These are phyloP conservation scores for Debaryomycetaceae sp. DNA, from an alignment of 1,139 yeast species.

Conservation along the genomic window DNA sequence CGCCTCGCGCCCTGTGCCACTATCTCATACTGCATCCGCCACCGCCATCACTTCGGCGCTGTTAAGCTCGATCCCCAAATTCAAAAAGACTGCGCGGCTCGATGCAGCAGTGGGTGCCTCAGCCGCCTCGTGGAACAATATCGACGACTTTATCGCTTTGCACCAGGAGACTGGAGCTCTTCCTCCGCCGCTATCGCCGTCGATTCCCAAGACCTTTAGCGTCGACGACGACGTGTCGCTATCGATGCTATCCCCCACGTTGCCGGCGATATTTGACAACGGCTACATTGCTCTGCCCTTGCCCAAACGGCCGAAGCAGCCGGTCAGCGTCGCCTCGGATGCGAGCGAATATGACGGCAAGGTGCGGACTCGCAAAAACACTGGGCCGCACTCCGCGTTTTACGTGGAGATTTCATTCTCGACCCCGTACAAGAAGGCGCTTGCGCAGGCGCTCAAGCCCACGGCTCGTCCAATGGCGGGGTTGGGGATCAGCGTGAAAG, in stretches of 20 bases:
- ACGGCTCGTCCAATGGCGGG: constrained; percentile 6
- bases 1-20: constrained; percentile 3
- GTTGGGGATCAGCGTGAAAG: constrained; percentile 7
- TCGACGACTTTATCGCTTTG: constrained; percentile 36
- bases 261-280: constrained; percentile 26
- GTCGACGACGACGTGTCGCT: constrained; percentile 23
- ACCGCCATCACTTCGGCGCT: constrained; percentile 1
- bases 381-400: constrained; percentile 2
- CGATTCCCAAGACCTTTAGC: constrained; percentile 24
- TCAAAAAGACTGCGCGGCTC: background rate
- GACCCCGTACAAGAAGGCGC: constrained; percentile 1
- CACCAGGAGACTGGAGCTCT: constrained; percentile 31
- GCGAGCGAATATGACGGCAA: constrained; percentile 4
- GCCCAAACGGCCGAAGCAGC: constrained; percentile 9
- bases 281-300: constrained; percentile 12
- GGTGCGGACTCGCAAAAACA: constrained; percentile 2
- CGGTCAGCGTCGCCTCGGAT: constrained; percentile 6
- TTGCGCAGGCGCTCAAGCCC: background rate
- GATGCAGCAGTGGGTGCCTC: background rate
- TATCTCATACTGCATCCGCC: constrained; percentile 1
- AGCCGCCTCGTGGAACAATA: constrained; percentile 30
- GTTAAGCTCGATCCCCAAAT: constrained; percentile 3
- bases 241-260: constrained; percentile 32
- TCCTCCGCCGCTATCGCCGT: constrained; percentile 42
- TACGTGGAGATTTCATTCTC: constrained; percentile 5